A percentile compares a stretch with the other conserved stretches of the same genome.
These are phyloP conservation scores for Aspergillus mulundensis DNA, from an alignment of 495 filamentous ascomycete genomes.

Conservation along the genomic window DNA sequence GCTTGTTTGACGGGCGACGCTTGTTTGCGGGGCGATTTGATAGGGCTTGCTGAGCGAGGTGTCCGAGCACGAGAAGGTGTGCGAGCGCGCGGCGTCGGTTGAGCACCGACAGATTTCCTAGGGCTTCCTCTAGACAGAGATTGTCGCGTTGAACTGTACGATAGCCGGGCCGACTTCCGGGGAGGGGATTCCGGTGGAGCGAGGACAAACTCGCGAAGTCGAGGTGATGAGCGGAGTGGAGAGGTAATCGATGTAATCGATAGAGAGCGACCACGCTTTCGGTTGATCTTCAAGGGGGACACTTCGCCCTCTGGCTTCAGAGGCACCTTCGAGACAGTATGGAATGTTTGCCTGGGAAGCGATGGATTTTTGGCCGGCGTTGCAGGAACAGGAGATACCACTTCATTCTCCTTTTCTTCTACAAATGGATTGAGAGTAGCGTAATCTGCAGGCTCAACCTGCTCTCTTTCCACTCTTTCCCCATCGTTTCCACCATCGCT, in stretches of 20 bases:
- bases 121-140: slow-evolving; percentile 11
- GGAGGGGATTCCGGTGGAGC: slow-evolving; percentile 18
- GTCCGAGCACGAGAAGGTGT: slow-evolving; percentile 2
- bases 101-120: slow-evolving; percentile 4
- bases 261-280: slow-evolving; percentile 51
- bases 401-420: slow-evolving; percentile 34
- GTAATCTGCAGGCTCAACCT: slow-evolving; percentile 1
- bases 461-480: slow-evolving; percentile 1
- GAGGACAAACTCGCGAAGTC: slow-evolving; percentile 14
- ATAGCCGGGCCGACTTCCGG: slow-evolving; percentile 22
- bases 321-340: slow-evolving; percentile 74
- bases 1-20: slow-evolving; percentile 16
- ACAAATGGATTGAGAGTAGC: slow-evolving; percentile 6
- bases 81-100: background rate
- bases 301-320: slow-evolving; percentile 64
- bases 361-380: slow-evolving; percentile 29
- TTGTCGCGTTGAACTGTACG: slow-evolving; percentile 23
- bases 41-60: slow-evolving; percentile 25
- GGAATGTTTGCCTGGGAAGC: slow-evolving; percentile 44
- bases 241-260: slow-evolving; percentile 34
- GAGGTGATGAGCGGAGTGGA: slow-evolving; percentile 33
- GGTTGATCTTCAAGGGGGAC: slow-evolving; percentile 52
- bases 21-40: slow-evolving; percentile 23
- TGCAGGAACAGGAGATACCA: slow-evolving; percentile 24
- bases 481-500: too few relatives aligned